Evolutionary conservation across 495 filamentous ascomycete species (phyloP), one percentile per base, ranked within the genome.

Genomic region (Thozetella sp.): DNA sequence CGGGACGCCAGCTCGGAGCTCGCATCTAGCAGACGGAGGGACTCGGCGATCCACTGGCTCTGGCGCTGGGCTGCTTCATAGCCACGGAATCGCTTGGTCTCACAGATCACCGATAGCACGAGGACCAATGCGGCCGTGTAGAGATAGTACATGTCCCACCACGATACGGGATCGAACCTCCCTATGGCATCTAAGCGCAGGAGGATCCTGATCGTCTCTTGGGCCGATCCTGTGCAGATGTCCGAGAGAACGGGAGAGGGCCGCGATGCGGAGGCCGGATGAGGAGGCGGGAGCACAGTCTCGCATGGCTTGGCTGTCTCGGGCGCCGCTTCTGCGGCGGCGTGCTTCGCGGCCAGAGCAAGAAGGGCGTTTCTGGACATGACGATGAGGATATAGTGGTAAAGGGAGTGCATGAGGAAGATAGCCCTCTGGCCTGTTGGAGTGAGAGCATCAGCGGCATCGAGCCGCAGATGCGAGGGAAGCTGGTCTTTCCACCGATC

Each of bases 111-210:
- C 43, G 64, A 62, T 1, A 72, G 66, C 10, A 67, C 60, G 2
- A 72, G 67, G 3, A 72, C 53, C 10, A 67, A 57, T 23, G 59
- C 59, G 20, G 64, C 61, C 12, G 62, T 24, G 23, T 65, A 60
- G 22, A 61, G 58, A 37, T 67, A 72, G 51, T 56, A 72, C 4
- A 67, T 61, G 40, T 72, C 69, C 63, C 63, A 68, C 69, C 64
- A 67, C 2, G 61, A 65, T 10, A 63, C 52, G 25, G 60, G 22
- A 50, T 72, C 64, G 52, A 69, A 67, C 19, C 65, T 63, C 22
- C 60, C 53, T 11, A 63, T 59, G 2, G 57, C 15, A 9, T 64
- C 62, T 2, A 72, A 56, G 22, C 62, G 59, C 11, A 60, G 54
- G 37, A 69, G 24, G 1, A 72, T 43, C 24, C 54, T 23, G 15